Percentiles rank a stretch among this genome's conserved stretches.
Conservation (phyloP, 495 filamentous ascomycete species). For the Mytilinidion resinicola region DNA sequence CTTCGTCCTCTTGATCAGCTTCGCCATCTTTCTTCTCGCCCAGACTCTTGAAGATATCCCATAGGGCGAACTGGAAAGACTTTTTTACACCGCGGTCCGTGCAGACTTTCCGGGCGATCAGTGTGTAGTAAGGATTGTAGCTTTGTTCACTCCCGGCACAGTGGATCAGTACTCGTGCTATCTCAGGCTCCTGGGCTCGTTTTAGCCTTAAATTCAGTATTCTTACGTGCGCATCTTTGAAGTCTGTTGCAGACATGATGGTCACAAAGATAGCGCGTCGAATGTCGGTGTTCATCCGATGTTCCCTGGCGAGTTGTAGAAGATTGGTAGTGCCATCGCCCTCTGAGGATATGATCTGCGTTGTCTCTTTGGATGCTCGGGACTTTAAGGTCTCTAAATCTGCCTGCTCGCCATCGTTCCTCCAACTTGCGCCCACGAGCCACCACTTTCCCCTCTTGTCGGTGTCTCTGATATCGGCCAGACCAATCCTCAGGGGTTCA, state of each 20-base stretch:
- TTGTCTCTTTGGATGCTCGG: not conserved
- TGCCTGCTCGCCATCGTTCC: conserved; percentile 25
- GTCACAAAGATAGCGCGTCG: conserved; percentile 88
- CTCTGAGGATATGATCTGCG: conserved; percentile 29
- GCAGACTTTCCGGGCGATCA: conserved; percentile 72
- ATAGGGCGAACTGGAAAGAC: conserved; percentile 79
- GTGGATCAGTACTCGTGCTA: conserved; percentile 80
- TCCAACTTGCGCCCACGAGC: conserved; percentile 91
- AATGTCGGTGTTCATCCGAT: conserved; percentile 92
- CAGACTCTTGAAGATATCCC: conserved; percentile 80
- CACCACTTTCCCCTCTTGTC: conserved; percentile 96
- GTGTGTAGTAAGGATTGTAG: conserved; percentile 90
- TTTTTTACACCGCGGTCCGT: conserved; percentile 63
- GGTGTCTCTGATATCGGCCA: conserved; percentile 71
- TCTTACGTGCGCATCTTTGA: conserved; percentile 70
- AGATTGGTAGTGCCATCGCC: conserved; percentile 59
- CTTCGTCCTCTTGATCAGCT: conserved; percentile 39
- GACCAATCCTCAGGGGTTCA: conserved; percentile 74
- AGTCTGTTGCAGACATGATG: conserved; percentile 82
- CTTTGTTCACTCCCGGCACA: conserved; percentile 74
- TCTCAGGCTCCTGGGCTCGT: conserved; percentile 75
- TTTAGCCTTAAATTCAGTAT: conserved; percentile 79
- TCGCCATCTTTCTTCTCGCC: conserved; percentile 62
- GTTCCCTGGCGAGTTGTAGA: conserved; percentile 66
- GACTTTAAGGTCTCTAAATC: conserved; percentile 25